These are phyloP conservation scores for Angophora floribunda DNA, from an alignment of 345 rosid genomes.

Conservation along the genomic window DNA sequence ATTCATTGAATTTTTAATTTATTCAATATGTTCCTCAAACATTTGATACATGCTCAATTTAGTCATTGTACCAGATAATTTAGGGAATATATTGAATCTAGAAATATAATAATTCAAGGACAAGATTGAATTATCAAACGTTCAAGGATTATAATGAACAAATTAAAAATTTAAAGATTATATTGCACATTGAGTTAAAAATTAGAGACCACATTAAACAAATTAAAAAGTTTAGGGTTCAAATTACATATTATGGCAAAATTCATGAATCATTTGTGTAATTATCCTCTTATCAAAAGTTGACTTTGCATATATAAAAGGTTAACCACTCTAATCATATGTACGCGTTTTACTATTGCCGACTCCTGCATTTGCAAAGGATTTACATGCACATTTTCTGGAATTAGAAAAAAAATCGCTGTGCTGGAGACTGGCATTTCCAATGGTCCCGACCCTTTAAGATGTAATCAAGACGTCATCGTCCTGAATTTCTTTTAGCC, in stretches of 20 bases:
- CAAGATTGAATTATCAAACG: no score
- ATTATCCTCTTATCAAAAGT: not conserved
- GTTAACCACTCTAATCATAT: not conserved
- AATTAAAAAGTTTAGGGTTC: no score
- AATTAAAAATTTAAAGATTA: no score
- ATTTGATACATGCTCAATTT: not conserved
- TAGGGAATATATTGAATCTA: not conserved
- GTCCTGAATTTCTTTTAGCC: not conserved
- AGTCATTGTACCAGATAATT: not conserved
- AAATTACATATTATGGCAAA: not conserved
- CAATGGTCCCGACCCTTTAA: not conserved
- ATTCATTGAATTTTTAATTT: no score
- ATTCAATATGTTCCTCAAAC: fast-evolving
- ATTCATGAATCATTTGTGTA: not conserved
- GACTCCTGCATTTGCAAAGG: not conserved
- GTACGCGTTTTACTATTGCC: not conserved
- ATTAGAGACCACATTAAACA: no score
- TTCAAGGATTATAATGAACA: no score
- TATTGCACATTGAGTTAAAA: no score
- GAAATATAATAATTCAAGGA: no score
- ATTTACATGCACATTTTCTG: not conserved
- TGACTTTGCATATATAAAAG: not conserved
- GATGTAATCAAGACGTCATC: not conserved
- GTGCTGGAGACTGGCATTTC: not conserved
- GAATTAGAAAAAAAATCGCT: not conserved